These are phyloP conservation scores for Thielaviopsis populi DNA, from an alignment of 2,329 filamentous ascomycete species.

Conservation along the genomic window DNA sequence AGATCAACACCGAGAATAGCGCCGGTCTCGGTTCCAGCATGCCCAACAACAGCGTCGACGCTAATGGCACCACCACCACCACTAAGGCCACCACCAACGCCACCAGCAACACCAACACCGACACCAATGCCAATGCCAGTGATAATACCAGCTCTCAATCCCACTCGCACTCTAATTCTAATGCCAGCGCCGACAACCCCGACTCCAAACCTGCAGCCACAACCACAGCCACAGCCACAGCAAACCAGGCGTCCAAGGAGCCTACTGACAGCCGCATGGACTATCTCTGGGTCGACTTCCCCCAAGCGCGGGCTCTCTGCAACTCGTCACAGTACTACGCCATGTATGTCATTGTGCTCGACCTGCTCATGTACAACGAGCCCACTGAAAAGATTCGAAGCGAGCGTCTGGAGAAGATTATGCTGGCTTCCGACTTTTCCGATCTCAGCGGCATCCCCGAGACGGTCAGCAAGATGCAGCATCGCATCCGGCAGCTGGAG, in stretches of 20 bases:
- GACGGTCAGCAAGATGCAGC: conserved; percentile 81
- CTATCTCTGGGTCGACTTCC: conserved; percentile 93
- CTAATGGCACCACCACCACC: background rate
- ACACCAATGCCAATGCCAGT: background rate
- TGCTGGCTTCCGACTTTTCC: conserved; percentile 96
- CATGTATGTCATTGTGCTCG: conserved; percentile 93
- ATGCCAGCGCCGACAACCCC: background rate
- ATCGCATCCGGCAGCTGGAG: conserved; percentile 82
- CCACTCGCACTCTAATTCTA: background rate
- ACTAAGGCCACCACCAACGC: background rate
- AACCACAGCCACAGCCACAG: background rate
- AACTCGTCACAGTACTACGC: conserved; percentile 96
- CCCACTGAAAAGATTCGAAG: conserved; percentile 93
- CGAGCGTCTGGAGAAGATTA: conserved; percentile 93
- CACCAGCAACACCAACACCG: background rate
- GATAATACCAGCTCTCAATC: background rate
- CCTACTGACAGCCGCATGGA: conserved; percentile 70
- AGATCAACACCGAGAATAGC: conserved; percentile 55
- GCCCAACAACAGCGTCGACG: background rate
- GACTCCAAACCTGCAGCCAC: background rate
- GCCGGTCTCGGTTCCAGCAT: background rate
- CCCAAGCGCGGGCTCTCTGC: conserved; percentile 83
- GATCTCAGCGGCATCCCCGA: conserved; percentile 85
- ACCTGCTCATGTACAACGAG: conserved; percentile 90
- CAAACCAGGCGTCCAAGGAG: conserved; percentile 34